Conservation (phyloP, 164 flowering plant species). For the Aristolochia fimbriata region DNA sequence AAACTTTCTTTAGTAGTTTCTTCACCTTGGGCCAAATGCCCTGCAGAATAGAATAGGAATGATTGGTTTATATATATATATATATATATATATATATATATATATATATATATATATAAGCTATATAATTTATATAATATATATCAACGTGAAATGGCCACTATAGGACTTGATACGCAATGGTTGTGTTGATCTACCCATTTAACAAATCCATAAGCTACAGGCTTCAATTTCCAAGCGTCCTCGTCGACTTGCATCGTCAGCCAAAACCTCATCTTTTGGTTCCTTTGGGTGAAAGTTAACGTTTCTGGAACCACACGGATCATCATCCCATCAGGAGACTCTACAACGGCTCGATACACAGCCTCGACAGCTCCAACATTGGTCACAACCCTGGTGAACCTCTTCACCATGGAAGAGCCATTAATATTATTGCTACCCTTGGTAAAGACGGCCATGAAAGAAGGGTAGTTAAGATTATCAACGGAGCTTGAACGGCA, state of each 20-base stretch:
- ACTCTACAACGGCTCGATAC: slow-evolving; percentile 12
- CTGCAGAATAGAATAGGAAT: too few relatives aligned
- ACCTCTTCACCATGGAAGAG: slow-evolving; percentile 7
- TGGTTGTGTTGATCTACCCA: slow-evolving; percentile 20
- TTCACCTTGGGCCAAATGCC: too few relatives aligned
- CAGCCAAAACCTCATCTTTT: slow-evolving; percentile 2
- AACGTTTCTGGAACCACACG: slow-evolving; percentile 11
- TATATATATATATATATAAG: too few relatives aligned
- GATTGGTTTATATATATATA: too few relatives aligned
- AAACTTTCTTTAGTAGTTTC: too few relatives aligned
- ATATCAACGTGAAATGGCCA: slow-evolving; percentile 7
- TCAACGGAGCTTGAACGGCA: neutral
- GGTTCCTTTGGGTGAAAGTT: slow-evolving; percentile 4
- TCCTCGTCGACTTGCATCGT: slow-evolving; percentile 12
- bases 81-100: too few relatives aligned
- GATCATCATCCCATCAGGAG: slow-evolving; percentile 22
- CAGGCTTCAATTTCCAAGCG: slow-evolving; percentile 2
- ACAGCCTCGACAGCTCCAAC: slow-evolving; percentile 8
- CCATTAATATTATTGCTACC: too few relatives aligned
- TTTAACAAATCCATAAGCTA: slow-evolving; percentile 15
- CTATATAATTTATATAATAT: too few relatives aligned
- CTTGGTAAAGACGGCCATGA: slow-evolving; percentile 15
- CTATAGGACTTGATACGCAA: slow-evolving; percentile 21
- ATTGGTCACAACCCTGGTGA: slow-evolving; percentile 21
- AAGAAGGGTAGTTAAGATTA: slow-evolving; percentile 19